phyloP scores from a whole-genome alignment of 805 yeast genomes.

The Schizosaccharomyces cryophilus region DNA sequence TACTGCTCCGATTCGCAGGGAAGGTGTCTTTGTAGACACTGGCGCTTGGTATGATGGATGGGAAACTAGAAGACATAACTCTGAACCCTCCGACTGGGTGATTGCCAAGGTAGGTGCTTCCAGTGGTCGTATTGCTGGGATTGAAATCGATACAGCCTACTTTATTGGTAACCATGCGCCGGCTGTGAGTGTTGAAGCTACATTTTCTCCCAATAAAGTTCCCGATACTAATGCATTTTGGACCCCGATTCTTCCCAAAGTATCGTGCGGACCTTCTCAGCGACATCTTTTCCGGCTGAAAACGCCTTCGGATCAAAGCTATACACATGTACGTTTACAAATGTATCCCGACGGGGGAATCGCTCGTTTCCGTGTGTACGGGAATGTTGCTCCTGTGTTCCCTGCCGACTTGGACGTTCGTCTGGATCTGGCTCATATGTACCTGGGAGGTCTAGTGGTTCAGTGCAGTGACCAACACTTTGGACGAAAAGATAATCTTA shows the following conservation, averaged over 20 bases:
- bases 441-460: conserved; percentile 74
- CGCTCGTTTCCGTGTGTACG: conserved; percentile 78
- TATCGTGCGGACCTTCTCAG: conserved; percentile 75
- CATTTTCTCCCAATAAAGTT: conserved; percentile 14
- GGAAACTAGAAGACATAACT: conserved; percentile 36
- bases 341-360: conserved; percentile 98
- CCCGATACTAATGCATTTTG: conserved; percentile 23
- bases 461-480: conserved; percentile 78
- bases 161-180: conserved; percentile 95
- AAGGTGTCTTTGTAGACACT: conserved; percentile 40
- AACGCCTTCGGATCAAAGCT: conserved; percentile 26
- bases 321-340: conserved; percentile 56
- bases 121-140: conserved; percentile 52
- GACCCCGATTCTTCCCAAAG: conserved; percentile 43
- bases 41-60: conserved; percentile 40
- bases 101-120: conserved; percentile 61
- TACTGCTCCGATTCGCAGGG: conserved; percentile 54
- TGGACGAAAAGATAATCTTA: conserved; percentile 69
- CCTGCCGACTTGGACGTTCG: conserved; percentile 23
- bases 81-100: conserved; percentile 70
- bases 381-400: conserved; percentile 50
- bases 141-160: conserved; percentile 80
- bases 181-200: conserved; percentile 49
- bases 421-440: conserved; percentile 57
- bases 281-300: conserved; percentile 56